A percentile compares a stretch with the other conserved stretches of the same genome.
Conservation (phyloP, 805 yeast genomes). For the Clavispora fructus region DNA sequence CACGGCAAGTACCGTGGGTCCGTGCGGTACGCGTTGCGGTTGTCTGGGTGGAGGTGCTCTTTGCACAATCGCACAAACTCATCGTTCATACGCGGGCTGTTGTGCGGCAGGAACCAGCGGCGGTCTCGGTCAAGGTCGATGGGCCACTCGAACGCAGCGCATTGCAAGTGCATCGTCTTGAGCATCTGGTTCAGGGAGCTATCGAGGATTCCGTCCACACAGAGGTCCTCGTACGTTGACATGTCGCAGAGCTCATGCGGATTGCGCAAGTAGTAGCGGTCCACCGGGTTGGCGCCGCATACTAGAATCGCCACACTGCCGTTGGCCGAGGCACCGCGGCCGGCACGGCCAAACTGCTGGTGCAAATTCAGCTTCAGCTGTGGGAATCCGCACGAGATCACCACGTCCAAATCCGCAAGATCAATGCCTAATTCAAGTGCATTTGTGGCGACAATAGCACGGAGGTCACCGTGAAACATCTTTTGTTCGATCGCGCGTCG, state of each 20-base stretch:
- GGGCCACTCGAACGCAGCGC: slow-evolving; percentile 89
- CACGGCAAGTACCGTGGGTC: slow-evolving; percentile 61
- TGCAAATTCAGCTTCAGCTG: slow-evolving; percentile 78
- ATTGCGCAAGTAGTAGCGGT: slow-evolving; percentile 74
- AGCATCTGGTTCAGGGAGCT: slow-evolving; percentile 37
- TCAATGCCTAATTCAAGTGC: slow-evolving; percentile 96
- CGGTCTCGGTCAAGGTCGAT: slow-evolving; percentile 49
- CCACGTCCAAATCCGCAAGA: slow-evolving; percentile 89
- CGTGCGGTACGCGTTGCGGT: slow-evolving; percentile 26
- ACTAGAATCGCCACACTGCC: slow-evolving; percentile 85
- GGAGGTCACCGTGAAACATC: slow-evolving; percentile 81
- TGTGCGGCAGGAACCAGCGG: slow-evolving; percentile 48
- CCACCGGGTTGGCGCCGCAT: slow-evolving; percentile 78
- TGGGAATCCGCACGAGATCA: slow-evolving; percentile 90
- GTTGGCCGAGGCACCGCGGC: slow-evolving; percentile 61
- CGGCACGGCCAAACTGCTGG: slow-evolving; percentile 97
- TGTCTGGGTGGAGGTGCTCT: slow-evolving; percentile 32
- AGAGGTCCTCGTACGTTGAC: slow-evolving; percentile 34
- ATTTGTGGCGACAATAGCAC: slow-evolving; percentile 89
- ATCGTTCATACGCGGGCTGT: slow-evolving; percentile 9
- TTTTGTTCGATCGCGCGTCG: slow-evolving; percentile 82
- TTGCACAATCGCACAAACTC: slow-evolving; percentile 28
- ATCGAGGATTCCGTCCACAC: slow-evolving; percentile 33
- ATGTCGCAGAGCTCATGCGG: slow-evolving; percentile 52
- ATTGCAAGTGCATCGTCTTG: slow-evolving; percentile 80